These are phyloP conservation scores for Kuraishia ogatae DNA, from an alignment of 805 yeast genomes.

Conservation along the genomic window DNA sequence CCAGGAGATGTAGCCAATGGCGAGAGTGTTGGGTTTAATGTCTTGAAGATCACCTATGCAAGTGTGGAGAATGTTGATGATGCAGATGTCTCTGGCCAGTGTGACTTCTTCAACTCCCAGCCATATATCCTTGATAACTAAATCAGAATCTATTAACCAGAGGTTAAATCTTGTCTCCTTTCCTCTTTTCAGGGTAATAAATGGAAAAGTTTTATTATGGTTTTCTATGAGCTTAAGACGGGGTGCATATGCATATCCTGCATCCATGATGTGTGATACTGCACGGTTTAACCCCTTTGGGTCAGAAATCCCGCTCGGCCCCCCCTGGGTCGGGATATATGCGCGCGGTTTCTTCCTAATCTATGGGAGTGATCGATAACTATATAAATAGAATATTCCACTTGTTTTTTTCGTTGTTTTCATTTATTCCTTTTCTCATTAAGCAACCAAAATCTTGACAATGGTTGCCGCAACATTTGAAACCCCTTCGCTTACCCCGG, in stretches of 20 bases:
- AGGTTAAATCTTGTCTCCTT: neutral
- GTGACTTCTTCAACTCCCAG: neutral
- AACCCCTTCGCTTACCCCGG: neutral
- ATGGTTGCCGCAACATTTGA: neutral
- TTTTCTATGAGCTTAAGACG: neutral
- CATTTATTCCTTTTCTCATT: too few species aligned
- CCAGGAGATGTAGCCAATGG: neutral
- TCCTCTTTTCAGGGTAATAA: neutral
- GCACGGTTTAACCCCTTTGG: neutral
- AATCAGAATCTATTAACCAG: neutral
- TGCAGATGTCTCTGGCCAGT: neutral
- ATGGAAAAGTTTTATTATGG: neutral
- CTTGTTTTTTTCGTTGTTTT: neutral
- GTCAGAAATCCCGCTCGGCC: neutral
- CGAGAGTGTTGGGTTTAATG: neutral
- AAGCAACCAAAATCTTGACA: neutral
- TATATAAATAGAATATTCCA: neutral
- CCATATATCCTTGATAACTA: neutral
- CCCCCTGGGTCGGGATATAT: neutral
- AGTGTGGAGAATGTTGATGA: neutral
- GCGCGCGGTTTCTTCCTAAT: neutral
- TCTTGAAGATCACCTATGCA: neutral
- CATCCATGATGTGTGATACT: neutral
- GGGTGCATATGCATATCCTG: neutral
- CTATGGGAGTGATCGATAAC: neutral